Conservation (phyloP, 2,329 filamentous ascomycete genomes). For the Blumeria hordei region DNA sequence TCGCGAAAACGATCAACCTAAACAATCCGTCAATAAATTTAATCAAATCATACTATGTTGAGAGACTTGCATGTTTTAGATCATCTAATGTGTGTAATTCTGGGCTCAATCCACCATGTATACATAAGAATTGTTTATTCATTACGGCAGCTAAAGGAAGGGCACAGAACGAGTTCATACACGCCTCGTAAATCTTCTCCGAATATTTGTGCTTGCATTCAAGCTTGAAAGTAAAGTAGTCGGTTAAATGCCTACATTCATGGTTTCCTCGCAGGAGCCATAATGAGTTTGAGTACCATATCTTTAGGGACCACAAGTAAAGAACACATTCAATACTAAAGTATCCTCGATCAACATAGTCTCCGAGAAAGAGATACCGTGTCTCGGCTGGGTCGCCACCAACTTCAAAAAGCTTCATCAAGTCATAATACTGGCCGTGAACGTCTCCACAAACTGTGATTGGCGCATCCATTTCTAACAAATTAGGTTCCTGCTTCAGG, state of each 20-base stretch:
- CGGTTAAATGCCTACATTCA: conserved; percentile 93
- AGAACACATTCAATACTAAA: conserved; percentile 98
- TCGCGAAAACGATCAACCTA: conserved; percentile 95
- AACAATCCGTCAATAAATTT: neutral
- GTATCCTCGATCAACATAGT: conserved; percentile 95
- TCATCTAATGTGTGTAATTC: conserved; percentile 93
- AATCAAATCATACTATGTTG: conserved; percentile 2
- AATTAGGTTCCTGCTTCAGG: conserved; percentile 71
- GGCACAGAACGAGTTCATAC: conserved; percentile 93
- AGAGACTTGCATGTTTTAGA: conserved; percentile 42
- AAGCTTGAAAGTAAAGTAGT: conserved; percentile 99
- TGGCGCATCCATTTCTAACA: conserved; percentile 96
- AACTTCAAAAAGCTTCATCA: conserved; percentile 99
- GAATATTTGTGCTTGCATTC: conserved; percentile 99
- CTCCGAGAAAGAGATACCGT: conserved; percentile 84
- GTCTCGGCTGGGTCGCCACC: conserved; percentile 93
- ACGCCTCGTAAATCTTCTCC: conserved; percentile 85
- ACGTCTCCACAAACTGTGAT: conserved; percentile 98
- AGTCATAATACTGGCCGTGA: conserved; percentile 94
- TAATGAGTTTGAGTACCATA: conserved; percentile 92
- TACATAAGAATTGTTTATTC: conserved; percentile 99
- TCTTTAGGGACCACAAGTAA: conserved; percentile 95
- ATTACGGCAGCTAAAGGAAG: conserved; percentile 87
- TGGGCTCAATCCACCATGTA: conserved; percentile 86
- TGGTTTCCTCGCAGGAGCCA: conserved; percentile 97